Evolutionary conservation across 2,329 filamentous ascomycete genomes (phyloP).

Genomic region (Bisporella sp.): DNA sequence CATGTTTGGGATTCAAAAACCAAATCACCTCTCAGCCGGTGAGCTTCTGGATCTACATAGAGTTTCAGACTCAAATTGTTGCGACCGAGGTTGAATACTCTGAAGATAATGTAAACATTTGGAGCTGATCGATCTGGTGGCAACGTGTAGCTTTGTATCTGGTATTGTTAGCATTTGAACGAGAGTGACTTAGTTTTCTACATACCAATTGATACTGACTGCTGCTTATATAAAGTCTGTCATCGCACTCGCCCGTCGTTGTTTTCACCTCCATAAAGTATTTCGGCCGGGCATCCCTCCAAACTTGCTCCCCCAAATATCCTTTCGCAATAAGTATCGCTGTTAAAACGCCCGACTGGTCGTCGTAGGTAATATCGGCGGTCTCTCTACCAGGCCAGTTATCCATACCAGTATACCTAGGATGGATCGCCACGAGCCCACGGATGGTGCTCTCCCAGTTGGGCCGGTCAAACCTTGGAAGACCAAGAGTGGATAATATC

Average conservation of each 20-base stretch:
- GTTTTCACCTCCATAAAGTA: slow-evolving; percentile 48
- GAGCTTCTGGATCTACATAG: slow-evolving; percentile 32
- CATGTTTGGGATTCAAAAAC: slow-evolving; percentile 12
- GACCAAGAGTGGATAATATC: slow-evolving; percentile 27
- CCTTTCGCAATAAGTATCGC: slow-evolving; percentile 28
- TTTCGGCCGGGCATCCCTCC: slow-evolving; percentile 24
- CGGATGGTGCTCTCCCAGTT: slow-evolving; percentile 45
- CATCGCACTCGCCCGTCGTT: slow-evolving; percentile 31
- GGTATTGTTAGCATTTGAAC: neutral
- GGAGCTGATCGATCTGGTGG: neutral
- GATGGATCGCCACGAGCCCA: slow-evolving; percentile 31
- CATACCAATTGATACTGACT: slow-evolving; percentile 36
- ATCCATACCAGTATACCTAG: slow-evolving; percentile 32
- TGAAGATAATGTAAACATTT: slow-evolving; percentile 34
- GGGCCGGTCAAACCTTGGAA: slow-evolving; percentile 29
- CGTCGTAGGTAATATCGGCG: slow-evolving; percentile 39
- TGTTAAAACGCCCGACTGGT: slow-evolving; percentile 30
- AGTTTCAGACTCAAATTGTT: slow-evolving; percentile 27
- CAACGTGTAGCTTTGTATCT: slow-evolving; percentile 2
- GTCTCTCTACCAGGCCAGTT: slow-evolving; percentile 37
- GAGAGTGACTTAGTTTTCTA: slow-evolving; percentile 3
- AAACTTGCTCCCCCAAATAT: slow-evolving; percentile 25
- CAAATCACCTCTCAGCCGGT: slow-evolving; percentile 19
- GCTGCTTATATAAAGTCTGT: slow-evolving; percentile 41
- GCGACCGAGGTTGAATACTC: slow-evolving; percentile 32